Evolutionary conservation across 495 filamentous ascomycete species (phyloP).

Genomic region (Penicillium flavigenum): DNA sequence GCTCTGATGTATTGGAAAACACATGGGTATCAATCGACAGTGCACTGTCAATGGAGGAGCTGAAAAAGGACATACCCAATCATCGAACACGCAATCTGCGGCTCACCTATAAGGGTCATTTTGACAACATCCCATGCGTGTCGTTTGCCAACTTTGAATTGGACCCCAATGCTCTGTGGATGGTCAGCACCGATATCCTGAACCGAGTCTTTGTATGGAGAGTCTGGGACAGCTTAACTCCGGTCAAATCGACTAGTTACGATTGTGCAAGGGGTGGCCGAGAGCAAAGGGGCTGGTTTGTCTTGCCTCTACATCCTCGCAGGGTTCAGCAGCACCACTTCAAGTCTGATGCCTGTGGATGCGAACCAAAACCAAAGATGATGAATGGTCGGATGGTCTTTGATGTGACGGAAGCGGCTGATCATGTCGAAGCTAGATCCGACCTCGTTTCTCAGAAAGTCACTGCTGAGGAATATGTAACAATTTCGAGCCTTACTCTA

Average conservation of each 20-base stretch:
- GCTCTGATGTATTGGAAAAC: conserved; percentile 31
- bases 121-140: conserved; percentile 74
- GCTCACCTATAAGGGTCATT: conserved; percentile 47
- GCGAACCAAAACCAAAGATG: conserved; percentile 27
- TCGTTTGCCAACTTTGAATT: conserved; percentile 66
- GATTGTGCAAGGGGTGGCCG: conserved; percentile 21
- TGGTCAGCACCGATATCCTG: conserved; percentile 73
- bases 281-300: conserved; percentile 45
- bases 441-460: conserved; percentile 1
- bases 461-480: background rate
- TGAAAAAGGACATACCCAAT: conserved; percentile 33
- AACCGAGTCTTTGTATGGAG: conserved; percentile 66
- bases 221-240: conserved; percentile 51
- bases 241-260: conserved; percentile 32
- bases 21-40: conserved; percentile 39
- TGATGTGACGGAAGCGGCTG: conserved; percentile 32
- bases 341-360: conserved; percentile 46
- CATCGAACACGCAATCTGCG: conserved; percentile 42
- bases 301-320: conserved; percentile 51
- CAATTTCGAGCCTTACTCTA: background rate
- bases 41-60: conserved; percentile 25
- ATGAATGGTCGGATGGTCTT: conserved; percentile 25
- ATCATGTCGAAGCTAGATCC: conserved; percentile 29
- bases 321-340: conserved; percentile 39
- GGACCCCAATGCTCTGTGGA: conserved; percentile 63